Evolutionary conservation across 2,329 filamentous ascomycete genomes (phyloP), one percentile per base, ranked within the genome.

Genomic region (Botrytis byssoidea): DNA sequence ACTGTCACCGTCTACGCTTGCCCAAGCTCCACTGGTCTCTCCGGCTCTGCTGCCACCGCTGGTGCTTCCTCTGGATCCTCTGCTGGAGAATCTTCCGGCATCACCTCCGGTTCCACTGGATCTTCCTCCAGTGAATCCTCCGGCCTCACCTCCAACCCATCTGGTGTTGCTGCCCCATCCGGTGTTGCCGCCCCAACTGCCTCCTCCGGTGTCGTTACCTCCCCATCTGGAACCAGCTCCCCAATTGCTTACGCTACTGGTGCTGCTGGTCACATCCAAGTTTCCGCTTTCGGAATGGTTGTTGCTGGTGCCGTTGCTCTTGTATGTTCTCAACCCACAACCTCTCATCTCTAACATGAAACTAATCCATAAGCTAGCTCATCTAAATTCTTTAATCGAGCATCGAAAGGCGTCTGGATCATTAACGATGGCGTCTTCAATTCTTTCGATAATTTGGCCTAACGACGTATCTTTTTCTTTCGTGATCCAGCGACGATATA

Each of bases 281-380:
- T 76, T 68, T 80, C 80, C 63, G 80, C 78, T 44, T 68, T 81
- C 63, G 80, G 77, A 73, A 77, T 81, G 75, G 74, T 80, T 73
- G 76, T 81, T 75, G 80, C 79, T 74, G 80, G 78, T 75, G 80
- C 78, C 78, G 76, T 82, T 72, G 80, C 79, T 78, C 79, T 81
- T 63, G 79, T 81, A 78, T 55, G 78, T 77, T 70, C 60, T 46
- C 65, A 67, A n/a, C 10, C 9, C 16, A n/a, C 51, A 12, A 18
- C 59, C n/a, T 18, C 16, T 25, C 20, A 72, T 42, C 20, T 20
- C 71, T 35, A 6, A 32, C 25, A 12, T 18, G 51, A 35, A 29
- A 32, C 78, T 80, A 73, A 80, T 74, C 66, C 0, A n/a, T 16
- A 16, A 40, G 18, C 16, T 42, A 81, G 80, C 74, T 81, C 77